Base-by-base conservation (phyloP, 179 eudicot genomes). In the Beta macrorhiza region DNA sequence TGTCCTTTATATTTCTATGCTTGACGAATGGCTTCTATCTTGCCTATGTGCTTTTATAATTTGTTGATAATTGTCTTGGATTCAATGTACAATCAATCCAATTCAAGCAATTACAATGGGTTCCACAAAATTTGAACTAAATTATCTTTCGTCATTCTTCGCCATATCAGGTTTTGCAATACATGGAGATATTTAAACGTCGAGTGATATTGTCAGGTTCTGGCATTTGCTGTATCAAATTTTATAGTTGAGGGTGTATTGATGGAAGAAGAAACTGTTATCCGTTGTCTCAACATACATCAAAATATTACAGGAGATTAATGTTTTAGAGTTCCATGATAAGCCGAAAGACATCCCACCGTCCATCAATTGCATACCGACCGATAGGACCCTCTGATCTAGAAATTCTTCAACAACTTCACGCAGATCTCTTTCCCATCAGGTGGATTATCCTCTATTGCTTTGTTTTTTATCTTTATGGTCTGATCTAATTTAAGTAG, bases 341-440 rank as follows among this genome's bases (percentile, higher is more conserved):
- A 81, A 86, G 90, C 79, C 83, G 88, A 73, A 90, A 86, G 83
- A 72, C 82, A 22, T 80, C 91, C 78, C 87, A 78, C 84, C 89
- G 83, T 77, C 95, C 99, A 52, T 81, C 82, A 69, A 86, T 97
- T 82, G 79, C 86, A 22, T 97, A 92, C 87, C 91, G 99, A 88
- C 93, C 93, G 47, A 87, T 97, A 59, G 82, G 70, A 62, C 92
- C 98, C 59, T 90, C 98, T 65, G 99, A 97, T 85, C 81, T 90
- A 25, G 87, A 81, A 25, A 86, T 90, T 80, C 91, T 97, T 78
- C 87, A 86, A 83, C 89, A 89, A 84, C 82, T 93, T 70, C 99
- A 97, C 78, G 82, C 87, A 44, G 91, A 91, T 82, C 87, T 97
- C 16, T 97, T 97, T 77, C 99, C 99, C 77, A 91, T 97, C 79